Evolutionary conservation across 192 early-diverging fungal genomes (phyloP).

Genomic region (Entomortierella beljakovae): DNA sequence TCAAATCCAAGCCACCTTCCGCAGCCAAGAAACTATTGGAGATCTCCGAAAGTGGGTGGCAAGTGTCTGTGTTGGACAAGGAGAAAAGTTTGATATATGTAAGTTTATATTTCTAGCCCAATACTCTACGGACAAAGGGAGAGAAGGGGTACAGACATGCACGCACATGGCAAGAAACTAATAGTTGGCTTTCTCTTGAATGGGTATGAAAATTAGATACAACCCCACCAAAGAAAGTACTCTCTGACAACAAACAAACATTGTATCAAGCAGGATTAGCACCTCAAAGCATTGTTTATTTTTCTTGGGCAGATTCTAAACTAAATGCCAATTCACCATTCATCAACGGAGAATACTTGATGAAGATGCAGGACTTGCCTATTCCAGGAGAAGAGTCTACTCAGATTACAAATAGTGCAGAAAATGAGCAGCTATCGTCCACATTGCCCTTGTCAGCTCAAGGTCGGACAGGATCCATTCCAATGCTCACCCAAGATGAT

Average conservation of each 20-base stretch:
- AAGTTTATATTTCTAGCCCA: not conserved
- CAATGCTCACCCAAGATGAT: conserved; percentile 31
- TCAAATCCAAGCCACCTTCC: conserved; percentile 81
- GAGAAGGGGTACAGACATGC: not conserved
- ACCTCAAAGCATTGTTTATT: conserved; percentile 66
- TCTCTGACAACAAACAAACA: conserved; percentile 55
- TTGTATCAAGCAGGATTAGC: conserved; percentile 64
- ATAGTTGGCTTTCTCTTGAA: not conserved
- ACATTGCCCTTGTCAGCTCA: conserved; percentile 1
- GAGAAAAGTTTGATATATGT: conserved; percentile 53
- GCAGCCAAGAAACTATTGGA: conserved; percentile 65
- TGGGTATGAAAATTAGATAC: conserved; percentile 29
- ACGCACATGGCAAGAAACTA: not conserved
- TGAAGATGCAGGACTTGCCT: conserved; percentile 37
- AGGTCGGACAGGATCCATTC: conserved; percentile 11
- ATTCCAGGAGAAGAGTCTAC: conserved; percentile 19
- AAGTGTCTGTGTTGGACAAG: conserved; percentile 41
- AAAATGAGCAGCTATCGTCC: not conserved
- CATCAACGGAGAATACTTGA: conserved; percentile 42
- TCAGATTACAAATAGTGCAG: not conserved
- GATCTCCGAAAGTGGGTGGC: conserved; percentile 37
- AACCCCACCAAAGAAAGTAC: conserved; percentile 63
- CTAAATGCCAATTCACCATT: conserved; percentile 34
- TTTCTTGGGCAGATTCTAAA: conserved; percentile 58
- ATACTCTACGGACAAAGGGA: not conserved